phyloP scores from a whole-genome alignment of 2,329 filamentous ascomycete genomes.

The Ophiostoma tasmaniense region DNA sequence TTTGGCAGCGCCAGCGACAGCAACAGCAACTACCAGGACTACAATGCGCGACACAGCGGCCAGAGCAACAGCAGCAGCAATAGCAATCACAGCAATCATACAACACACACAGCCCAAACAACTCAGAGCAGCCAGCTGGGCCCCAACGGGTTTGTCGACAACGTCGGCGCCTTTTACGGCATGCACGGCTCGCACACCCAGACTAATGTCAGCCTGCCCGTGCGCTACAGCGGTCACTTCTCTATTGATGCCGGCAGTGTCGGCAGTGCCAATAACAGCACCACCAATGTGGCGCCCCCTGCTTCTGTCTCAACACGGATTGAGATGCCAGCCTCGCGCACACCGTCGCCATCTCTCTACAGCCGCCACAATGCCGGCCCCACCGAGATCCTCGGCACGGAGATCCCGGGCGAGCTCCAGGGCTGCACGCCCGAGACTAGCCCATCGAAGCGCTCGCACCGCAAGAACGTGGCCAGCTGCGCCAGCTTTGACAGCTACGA shows the following conservation, averaged over 20 bases:
- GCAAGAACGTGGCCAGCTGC: constrained; percentile 13
- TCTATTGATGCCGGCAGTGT: constrained; percentile 4
- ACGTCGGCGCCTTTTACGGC: constrained; percentile 7
- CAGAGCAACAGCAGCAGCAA: constrained; percentile 9
- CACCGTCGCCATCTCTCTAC: constrained; percentile 3
- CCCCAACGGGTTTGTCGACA: not conserved
- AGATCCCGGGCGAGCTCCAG: not conserved
- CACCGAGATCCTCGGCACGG: not conserved
- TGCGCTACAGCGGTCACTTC: not conserved
- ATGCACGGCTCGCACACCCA: not conserved
- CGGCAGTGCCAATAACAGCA: not conserved
- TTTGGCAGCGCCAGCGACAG: constrained; percentile 4
- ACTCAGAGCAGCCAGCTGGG: constrained; percentile 1
- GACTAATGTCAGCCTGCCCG: not conserved
- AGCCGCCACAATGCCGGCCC: not conserved
- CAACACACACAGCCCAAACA: not conserved
- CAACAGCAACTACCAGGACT: not conserved
- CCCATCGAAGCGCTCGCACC: not conserved
- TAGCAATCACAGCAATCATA: constrained; percentile 13
- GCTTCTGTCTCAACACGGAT: not conserved
- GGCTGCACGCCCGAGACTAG: not conserved
- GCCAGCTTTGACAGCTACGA: constrained; percentile 28
- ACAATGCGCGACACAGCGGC: not conserved
- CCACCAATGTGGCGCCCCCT: not conserved
- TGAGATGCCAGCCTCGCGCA: constrained; percentile 15